Evolutionary conservation across 805 yeast species (phyloP).

Genomic region (Starmerella bombicola): DNA sequence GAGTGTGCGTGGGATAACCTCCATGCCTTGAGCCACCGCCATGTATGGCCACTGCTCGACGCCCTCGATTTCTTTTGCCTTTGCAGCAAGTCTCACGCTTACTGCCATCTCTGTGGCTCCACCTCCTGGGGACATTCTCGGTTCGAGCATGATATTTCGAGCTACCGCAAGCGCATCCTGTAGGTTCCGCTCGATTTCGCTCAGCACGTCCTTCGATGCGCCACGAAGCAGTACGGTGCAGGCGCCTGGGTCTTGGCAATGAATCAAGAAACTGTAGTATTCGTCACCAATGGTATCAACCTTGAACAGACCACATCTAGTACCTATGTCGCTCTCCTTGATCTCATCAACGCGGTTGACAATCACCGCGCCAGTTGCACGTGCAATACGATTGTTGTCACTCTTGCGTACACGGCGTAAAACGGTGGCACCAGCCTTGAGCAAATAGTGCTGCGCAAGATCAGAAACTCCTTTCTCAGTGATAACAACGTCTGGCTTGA

Average conservation of each 20-base stretch:
- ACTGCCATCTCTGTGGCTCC: conserved; percentile 99
- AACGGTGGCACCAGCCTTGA: conserved; percentile 86
- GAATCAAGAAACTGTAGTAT: conserved; percentile 72
- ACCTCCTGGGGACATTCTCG: conserved; percentile 94
- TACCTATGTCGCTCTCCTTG: conserved; percentile 81
- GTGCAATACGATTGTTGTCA: conserved; percentile 90
- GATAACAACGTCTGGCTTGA: conserved; percentile 86
- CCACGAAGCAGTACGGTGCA: conserved; percentile 90
- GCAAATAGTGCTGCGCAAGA: conserved; percentile 88
- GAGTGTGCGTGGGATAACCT: conserved; percentile 93
- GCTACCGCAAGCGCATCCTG: conserved; percentile 99
- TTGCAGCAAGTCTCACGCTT: conserved; percentile 72
- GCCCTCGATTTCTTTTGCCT: conserved; percentile 86
- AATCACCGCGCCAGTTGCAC: conserved; percentile 95
- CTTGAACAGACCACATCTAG: conserved; percentile 77
- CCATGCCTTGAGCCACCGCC: conserved; percentile 98
- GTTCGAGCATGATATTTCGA: conserved; percentile 87
- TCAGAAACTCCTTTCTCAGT: conserved; percentile 98
- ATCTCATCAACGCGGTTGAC: conserved; percentile 92
- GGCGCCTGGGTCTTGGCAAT: conserved; percentile 78
- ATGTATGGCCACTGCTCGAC: conserved; percentile 97
- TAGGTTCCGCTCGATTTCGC: conserved; percentile 90
- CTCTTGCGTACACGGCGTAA: conserved; percentile 90
- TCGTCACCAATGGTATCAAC: conserved; percentile 96
- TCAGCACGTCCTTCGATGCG: conserved; percentile 89